A percentile compares a stretch with the other conserved stretches of the same genome.
These are phyloP conservation scores for Aquilaria agallochum DNA, from an alignment of 441 rosid species.

Conservation along the genomic window DNA sequence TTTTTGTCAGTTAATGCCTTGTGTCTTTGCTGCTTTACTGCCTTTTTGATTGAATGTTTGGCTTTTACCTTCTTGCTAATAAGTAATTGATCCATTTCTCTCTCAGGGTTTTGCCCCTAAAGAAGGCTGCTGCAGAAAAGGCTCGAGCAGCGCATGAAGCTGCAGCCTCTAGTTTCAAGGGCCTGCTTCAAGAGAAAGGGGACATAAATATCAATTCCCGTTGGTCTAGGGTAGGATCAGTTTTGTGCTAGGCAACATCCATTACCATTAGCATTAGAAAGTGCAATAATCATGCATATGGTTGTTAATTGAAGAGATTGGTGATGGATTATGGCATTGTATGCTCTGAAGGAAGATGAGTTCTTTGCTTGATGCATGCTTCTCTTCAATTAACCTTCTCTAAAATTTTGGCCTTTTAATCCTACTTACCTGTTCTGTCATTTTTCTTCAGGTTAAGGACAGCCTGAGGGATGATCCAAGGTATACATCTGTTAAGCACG, in stretches of 20 bases:
- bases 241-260: neutral
- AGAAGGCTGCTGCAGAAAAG: slow-evolving; percentile 75
- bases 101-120: slow-evolving; percentile 71
- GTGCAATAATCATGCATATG: too few species aligned
- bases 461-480: slow-evolving; percentile 81
- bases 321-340: too few species aligned
- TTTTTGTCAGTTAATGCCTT: slow-evolving; percentile 1
- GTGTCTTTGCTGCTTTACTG: slow-evolving; percentile 28
- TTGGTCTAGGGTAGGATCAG: slow-evolving; percentile 83
- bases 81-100: slow-evolving; percentile 13
- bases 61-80: slow-evolving; percentile 5
- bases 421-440: too few species aligned
- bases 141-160: slow-evolving; percentile 73
- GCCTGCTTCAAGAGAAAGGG: slow-evolving; percentile 75
- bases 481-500: slow-evolving; percentile 74
- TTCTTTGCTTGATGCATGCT: too few species aligned
- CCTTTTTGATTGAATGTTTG: slow-evolving; percentile 21
- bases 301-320: too few species aligned
- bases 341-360: too few species aligned
- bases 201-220: slow-evolving; percentile 66
- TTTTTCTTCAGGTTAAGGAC: slow-evolving; percentile 71
- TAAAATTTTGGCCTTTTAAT: too few species aligned
- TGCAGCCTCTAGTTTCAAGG: slow-evolving; percentile 70
- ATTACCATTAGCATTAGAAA: too few species aligned
- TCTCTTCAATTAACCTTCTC: too few species aligned